These are phyloP conservation scores for Rauvolfia tetraphylla DNA, from an alignment of 257 asterid genomes.

Conservation along the genomic window DNA sequence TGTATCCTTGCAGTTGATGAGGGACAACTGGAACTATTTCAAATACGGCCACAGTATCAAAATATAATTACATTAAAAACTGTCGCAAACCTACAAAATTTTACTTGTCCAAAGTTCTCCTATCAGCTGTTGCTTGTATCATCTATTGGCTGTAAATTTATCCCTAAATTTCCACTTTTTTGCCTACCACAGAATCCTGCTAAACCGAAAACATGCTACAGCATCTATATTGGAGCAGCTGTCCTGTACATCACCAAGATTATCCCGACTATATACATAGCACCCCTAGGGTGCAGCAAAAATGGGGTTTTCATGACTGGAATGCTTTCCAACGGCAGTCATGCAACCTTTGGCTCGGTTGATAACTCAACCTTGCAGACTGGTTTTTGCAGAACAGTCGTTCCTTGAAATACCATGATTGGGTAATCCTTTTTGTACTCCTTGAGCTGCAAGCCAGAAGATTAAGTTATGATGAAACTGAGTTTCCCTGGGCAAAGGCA, in stretches of 20 bases:
- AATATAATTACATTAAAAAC: background rate
- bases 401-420: slow-evolving; percentile 73
- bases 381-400: slow-evolving; percentile 55
- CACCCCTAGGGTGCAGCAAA: background rate
- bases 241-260: slow-evolving; percentile 25
- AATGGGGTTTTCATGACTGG: background rate
- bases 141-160: slow-evolving; percentile 9
- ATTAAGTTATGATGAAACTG: background rate
- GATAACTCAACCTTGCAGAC: slow-evolving; percentile 28
- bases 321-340: slow-evolving; percentile 6
- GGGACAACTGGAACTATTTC: background rate
- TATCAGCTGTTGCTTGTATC: background rate
- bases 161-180: background rate
- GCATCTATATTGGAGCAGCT: too few relatives aligned
- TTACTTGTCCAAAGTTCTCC: background rate
- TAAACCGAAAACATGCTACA: too few relatives aligned
- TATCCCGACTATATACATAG: slow-evolving; percentile 15
- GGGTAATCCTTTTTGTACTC: slow-evolving; percentile 46
- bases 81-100: background rate
- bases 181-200: background rate
- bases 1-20: too few relatives aligned
- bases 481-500: background rate
- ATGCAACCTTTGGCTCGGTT: slow-evolving; percentile 12
- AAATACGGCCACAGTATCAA: background rate
- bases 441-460: slow-evolving; percentile 43